Evolutionary conservation across 768 basidiomycete genomes (phyloP).

Genomic region (Russula compacta): DNA sequence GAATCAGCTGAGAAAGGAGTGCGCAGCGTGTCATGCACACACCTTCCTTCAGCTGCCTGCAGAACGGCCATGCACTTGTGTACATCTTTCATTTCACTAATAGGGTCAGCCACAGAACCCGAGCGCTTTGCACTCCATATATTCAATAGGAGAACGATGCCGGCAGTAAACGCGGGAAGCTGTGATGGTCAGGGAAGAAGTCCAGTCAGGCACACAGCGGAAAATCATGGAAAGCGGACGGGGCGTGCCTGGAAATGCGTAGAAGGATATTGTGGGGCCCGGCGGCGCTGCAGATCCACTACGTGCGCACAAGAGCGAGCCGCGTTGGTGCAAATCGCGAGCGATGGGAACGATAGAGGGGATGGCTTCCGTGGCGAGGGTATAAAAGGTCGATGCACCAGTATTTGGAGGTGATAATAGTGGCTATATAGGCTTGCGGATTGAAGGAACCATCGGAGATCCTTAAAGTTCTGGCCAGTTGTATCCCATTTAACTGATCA

Average conservation of each 20-base stretch:
- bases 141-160: slow-evolving; percentile 36
- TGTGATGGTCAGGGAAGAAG: slow-evolving; percentile 4
- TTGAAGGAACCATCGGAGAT: slow-evolving; percentile 25
- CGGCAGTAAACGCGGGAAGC: slow-evolving; percentile 30
- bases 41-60: slow-evolving; percentile 13
- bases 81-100: slow-evolving; percentile 20
- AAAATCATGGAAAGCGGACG: background rate
- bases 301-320: slow-evolving; percentile 39
- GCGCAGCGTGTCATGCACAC: background rate
- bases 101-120: slow-evolving; percentile 8
- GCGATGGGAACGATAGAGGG: slow-evolving; percentile 33
- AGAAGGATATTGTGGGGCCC: slow-evolving; percentile 18
- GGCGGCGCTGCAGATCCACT: slow-evolving; percentile 29
- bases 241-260: slow-evolving; percentile 14
- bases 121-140: slow-evolving; percentile 33
- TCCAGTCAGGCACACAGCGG: slow-evolving; percentile 4
- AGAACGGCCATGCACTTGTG: slow-evolving; percentile 20
- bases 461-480: slow-evolving; percentile 14
- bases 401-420: slow-evolving; percentile 38
- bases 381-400: slow-evolving; percentile 42
- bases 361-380: slow-evolving; percentile 29
- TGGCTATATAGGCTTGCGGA: slow-evolving; percentile 32
- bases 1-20: background rate
- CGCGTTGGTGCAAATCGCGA: slow-evolving; percentile 44
- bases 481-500: slow-evolving; percentile 21